phyloP scores from a whole-genome alignment of 192 early-diverging fungal species.

The Coemansia sp. region DNA sequence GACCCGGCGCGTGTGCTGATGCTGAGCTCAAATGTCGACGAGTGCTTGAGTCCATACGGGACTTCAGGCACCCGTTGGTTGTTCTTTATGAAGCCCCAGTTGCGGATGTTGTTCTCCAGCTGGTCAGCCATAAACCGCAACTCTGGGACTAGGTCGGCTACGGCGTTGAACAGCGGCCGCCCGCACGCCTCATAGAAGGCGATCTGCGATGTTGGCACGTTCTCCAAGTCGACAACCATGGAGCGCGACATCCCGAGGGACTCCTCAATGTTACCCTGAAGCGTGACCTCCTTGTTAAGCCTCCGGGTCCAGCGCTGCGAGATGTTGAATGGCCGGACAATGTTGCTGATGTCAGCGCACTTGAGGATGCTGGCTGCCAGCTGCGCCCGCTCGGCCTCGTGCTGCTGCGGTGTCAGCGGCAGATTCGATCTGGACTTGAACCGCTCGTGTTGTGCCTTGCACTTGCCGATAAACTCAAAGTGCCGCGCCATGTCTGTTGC shows the following conservation, averaged over 20 bases:
- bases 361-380: slow-evolving; percentile 76
- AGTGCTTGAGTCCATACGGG: slow-evolving; percentile 53
- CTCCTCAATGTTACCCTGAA: slow-evolving; percentile 75
- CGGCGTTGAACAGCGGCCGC: slow-evolving; percentile 54
- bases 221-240: slow-evolving; percentile 39
- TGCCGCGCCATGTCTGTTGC: slow-evolving; percentile 85
- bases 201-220: slow-evolving; percentile 51
- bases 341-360: slow-evolving; percentile 83
- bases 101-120: slow-evolving; percentile 54
- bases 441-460: slow-evolving; percentile 64
- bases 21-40: slow-evolving; percentile 45
- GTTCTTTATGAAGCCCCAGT: slow-evolving; percentile 52
- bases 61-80: slow-evolving; percentile 54
- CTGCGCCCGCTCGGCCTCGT: slow-evolving; percentile 62
- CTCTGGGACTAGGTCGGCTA: slow-evolving; percentile 51
- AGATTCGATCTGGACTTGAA: slow-evolving; percentile 53
- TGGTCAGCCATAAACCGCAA: slow-evolving; percentile 51
- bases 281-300: slow-evolving; percentile 68
- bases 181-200: slow-evolving; percentile 56
- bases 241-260: slow-evolving; percentile 63
- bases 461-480: slow-evolving; percentile 75
- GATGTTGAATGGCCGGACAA: slow-evolving; percentile 71
- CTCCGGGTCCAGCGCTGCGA: slow-evolving; percentile 70
- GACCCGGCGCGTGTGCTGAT: slow-evolving; percentile 49
- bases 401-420: slow-evolving; percentile 54